phyloP scores from a whole-genome alignment of 2,329 filamentous ascomycete genomes.

The Cercospora beticola region DNA sequence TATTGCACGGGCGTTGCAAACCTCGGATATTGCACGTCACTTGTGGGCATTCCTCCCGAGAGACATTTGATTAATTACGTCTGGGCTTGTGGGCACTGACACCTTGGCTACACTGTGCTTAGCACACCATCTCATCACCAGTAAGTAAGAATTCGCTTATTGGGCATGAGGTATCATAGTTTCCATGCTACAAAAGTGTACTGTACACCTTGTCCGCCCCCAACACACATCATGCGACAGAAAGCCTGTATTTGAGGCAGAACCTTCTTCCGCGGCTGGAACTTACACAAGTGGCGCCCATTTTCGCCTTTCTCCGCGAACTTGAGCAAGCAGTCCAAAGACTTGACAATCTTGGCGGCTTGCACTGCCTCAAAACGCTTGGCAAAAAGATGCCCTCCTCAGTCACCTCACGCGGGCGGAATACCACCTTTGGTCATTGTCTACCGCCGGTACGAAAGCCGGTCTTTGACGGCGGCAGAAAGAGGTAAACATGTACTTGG shows the following conservation, averaged over 20 bases:
- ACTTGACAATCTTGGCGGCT: neutral
- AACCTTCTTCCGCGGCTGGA: neutral
- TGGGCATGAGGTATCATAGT: neutral
- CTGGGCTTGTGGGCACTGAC: neutral
- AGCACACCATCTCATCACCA: neutral
- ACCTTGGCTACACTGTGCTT: neutral
- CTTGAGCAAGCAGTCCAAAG: neutral
- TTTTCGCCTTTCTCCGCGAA: neutral
- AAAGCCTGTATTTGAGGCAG: neutral
- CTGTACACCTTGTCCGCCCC: neutral
- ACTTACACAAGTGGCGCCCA: neutral
- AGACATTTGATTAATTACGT: neutral
- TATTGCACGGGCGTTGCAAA: neutral
- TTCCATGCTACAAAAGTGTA: neutral
- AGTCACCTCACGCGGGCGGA: neutral
- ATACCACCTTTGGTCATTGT: neutral
- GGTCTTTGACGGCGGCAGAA: neutral
- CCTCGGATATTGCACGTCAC: neutral
- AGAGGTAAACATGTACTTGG: neutral
- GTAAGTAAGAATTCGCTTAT: neutral
- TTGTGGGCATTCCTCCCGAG: neutral
- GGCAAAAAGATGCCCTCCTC: neutral
- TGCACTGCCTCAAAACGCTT: neutral
- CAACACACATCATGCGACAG: neutral
- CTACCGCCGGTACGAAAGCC: neutral